A percentile compares a stretch with the other conserved stretches of the same genome.
phyloP scores from a whole-genome alignment of 2,329 filamentous ascomycete genomes.

The Aspergillus carbonarius region DNA sequence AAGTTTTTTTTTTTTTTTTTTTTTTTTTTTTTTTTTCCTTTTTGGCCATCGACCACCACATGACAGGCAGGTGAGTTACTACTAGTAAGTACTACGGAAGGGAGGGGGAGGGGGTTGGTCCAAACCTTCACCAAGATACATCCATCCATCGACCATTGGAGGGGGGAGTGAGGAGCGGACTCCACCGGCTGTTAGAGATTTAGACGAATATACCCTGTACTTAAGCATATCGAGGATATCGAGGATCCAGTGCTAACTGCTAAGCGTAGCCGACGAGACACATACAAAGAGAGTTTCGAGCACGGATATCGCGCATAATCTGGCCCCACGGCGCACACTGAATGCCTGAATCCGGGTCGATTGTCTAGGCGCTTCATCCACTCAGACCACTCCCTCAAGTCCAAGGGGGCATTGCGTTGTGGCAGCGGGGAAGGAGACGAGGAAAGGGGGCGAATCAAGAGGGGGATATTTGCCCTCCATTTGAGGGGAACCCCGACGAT shows the following conservation, averaged over 20 bases:
- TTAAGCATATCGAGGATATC: not conserved
- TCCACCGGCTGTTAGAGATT: not conserved
- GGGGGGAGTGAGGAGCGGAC: not conserved
- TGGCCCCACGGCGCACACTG: not conserved
- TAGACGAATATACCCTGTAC: not conserved
- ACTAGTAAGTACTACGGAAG: no score
- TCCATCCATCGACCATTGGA: not conserved
- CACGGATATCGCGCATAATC: constrained; percentile 1
- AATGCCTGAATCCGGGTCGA: not conserved
- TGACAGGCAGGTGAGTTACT: no score
- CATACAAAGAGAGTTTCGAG: not conserved
- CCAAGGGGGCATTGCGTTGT: not conserved
- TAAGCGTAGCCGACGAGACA: not conserved
- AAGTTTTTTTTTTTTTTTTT: no score
- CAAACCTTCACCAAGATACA: no score
- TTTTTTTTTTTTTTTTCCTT: no score
- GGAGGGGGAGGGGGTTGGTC: no score
- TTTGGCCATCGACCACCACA: no score
- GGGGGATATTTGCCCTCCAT: not conserved
- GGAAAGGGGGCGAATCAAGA: not conserved
- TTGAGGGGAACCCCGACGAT: not conserved
- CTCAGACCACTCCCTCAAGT: not conserved
- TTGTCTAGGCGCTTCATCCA: not conserved
- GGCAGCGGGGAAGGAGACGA: not conserved
- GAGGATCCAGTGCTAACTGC: not conserved